These are phyloP conservation scores for Crithidia brevicula DNA, from an alignment of 208 protist species.

Conservation along the genomic window DNA sequence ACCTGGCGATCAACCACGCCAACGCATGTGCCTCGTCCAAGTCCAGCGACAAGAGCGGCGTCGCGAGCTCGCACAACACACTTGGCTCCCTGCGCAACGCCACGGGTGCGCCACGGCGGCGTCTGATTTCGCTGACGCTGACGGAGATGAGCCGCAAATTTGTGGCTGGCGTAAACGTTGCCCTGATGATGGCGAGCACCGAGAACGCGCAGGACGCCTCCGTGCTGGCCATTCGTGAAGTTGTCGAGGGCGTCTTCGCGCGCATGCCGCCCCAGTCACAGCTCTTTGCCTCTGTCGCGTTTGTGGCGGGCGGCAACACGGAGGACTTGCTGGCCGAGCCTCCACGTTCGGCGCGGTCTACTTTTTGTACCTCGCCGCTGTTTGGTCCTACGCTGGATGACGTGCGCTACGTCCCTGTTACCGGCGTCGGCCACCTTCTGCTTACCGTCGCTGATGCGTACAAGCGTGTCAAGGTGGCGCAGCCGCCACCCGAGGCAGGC, in stretches of 20 bases:
- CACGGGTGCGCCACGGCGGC: constrained; percentile 1
- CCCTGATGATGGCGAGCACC: constrained; percentile 55
- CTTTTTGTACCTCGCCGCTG: constrained; percentile 40
- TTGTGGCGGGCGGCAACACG: constrained; percentile 46
- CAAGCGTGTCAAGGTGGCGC: constrained; percentile 18
- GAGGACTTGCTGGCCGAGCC: constrained; percentile 46
- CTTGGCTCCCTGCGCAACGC: constrained; percentile 2
- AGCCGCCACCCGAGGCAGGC: constrained; percentile 21
- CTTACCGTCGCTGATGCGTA: constrained; percentile 23
- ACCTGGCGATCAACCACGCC: constrained; percentile 33
- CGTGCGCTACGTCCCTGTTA: constrained; percentile 50
- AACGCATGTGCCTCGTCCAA: neutral
- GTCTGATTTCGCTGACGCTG: constrained; percentile 50
- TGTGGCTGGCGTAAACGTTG: constrained; percentile 59
- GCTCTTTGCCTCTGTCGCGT: constrained; percentile 49
- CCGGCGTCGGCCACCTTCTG: constrained; percentile 21
- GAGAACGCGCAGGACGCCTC: constrained; percentile 33
- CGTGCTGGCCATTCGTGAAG: constrained; percentile 40
- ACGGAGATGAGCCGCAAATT: constrained; percentile 56
- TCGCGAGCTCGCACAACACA: constrained; percentile 3
- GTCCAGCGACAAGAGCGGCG: neutral
- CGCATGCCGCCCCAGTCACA: constrained; percentile 39
- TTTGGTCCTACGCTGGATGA: constrained; percentile 52
- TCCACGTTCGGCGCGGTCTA: constrained; percentile 26
- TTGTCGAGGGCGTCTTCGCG: constrained; percentile 42